Percentiles rank a stretch among this genome's conserved stretches.
These are phyloP conservation scores for Pseudozyma pruni DNA, from an alignment of 1,284 basidiomycete species.

Conservation along the genomic window DNA sequence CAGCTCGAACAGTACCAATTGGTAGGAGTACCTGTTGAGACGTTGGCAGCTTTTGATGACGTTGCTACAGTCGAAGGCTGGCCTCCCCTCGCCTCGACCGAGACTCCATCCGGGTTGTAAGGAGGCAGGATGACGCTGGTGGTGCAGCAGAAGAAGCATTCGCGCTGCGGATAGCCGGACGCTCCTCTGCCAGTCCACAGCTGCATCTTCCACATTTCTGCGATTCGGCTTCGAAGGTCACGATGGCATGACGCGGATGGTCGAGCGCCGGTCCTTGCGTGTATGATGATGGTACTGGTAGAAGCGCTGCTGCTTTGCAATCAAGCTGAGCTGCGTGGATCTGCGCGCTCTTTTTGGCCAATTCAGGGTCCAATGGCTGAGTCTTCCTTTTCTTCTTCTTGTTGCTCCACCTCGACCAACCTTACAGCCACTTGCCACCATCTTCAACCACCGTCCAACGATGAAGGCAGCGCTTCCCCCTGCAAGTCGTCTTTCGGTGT, in stretches of 20 bases:
- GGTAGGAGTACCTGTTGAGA: constrained; percentile 51
- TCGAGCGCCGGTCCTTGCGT: too few relatives aligned
- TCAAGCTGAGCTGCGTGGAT: constrained; percentile 1
- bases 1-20: constrained; percentile 62
- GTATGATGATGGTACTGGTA: too few relatives aligned
- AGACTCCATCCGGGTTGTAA: constrained; percentile 15
- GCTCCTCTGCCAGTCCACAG: constrained; percentile 21
- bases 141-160: constrained; percentile 58
- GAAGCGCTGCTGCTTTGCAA: constrained; percentile 5
- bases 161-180: constrained; percentile 37
- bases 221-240: background rate
- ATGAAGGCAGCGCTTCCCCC: constrained; percentile 24
- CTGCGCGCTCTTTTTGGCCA: background rate
- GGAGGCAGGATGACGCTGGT: constrained; percentile 55
- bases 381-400: constrained; percentile 3
- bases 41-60: constrained; percentile 12
- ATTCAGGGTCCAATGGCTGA: constrained; percentile 8
- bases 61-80: constrained; percentile 8
- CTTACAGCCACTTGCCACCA: constrained; percentile 4
- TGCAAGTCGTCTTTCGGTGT: background rate
- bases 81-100: background rate
- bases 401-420: constrained; percentile 11
- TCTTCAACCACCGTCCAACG: background rate
- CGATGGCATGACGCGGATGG: background rate
- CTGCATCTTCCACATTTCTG: constrained; percentile 21